These are phyloP conservation scores for Tetrapisispora pingtungensis DNA, from an alignment of 805 yeast genomes.

Conservation along the genomic window DNA sequence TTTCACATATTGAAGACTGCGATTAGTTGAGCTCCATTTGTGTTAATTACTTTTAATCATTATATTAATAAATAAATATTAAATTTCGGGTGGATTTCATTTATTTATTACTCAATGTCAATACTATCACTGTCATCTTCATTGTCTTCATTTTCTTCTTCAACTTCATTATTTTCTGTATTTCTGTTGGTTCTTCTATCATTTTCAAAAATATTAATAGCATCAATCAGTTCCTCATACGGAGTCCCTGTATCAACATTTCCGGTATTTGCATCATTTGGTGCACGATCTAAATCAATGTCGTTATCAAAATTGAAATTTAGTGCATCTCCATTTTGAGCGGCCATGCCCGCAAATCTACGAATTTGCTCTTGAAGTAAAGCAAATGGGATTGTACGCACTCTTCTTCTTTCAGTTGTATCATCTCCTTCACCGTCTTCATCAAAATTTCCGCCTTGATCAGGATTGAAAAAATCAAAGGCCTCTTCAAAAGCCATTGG, in stretches of 20 bases:
- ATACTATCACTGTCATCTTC: conserved; percentile 4
- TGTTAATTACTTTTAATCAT: too few species aligned
- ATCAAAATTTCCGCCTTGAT: conserved; percentile 2
- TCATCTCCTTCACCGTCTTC: conserved; percentile 17
- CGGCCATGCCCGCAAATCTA: background rate
- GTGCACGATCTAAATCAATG: background rate
- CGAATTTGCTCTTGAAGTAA: conserved; percentile 1
- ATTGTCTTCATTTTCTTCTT: conserved; percentile 16
- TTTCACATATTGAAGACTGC: too few species aligned
- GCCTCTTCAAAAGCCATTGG: conserved; percentile 7
- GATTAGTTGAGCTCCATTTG: too few species aligned
- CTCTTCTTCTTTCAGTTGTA: conserved; percentile 13
- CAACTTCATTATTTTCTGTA: conserved; percentile 8
- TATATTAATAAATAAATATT: background rate
- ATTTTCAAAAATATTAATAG: conserved; percentile 2
- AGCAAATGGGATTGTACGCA: background rate
- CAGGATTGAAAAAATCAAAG: background rate
- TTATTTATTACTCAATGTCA: background rate
- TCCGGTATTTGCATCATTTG: background rate
- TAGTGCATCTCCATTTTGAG: background rate
- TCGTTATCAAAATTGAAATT: background rate
- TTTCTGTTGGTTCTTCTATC: conserved; percentile 8
- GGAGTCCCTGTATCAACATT: background rate
- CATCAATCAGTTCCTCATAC: background rate
- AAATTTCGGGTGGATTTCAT: background rate